A percentile compares a stretch with the other conserved stretches of the same genome.
Conservation (phyloP, 345 rosid species). For the Tarenaya hassleriana region DNA sequence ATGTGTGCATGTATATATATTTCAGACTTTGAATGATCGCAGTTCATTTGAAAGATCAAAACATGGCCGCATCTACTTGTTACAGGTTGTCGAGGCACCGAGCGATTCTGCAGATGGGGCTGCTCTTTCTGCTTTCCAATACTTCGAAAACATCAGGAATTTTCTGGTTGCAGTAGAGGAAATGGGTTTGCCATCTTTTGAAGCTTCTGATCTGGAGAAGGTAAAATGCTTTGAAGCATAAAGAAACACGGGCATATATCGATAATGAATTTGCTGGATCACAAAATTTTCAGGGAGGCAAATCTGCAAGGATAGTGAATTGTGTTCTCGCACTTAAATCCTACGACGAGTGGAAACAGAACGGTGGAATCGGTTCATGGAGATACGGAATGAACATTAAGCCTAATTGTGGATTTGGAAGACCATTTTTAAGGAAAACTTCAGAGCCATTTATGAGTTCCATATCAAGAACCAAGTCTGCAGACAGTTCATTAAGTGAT, state of each 20-base stretch:
- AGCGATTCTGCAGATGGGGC: constrained; percentile 83
- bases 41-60: not conserved
- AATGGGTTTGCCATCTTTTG: constrained; percentile 79
- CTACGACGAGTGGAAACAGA: constrained; percentile 70
- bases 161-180: constrained; percentile 69
- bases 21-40: not conserved
- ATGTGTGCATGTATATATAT: not conserved
- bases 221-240: constrained; percentile 24
- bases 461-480: constrained; percentile 42
- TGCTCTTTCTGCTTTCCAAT: constrained; percentile 78
- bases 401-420: constrained; percentile 29
- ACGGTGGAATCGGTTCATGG: constrained; percentile 66
- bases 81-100: constrained; percentile 75
- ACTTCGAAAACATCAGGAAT: constrained; percentile 87
- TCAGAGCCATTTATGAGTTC: constrained; percentile 62
- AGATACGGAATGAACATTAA: constrained; percentile 52
- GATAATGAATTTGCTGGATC: constrained; percentile 3
- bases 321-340: constrained; percentile 81
- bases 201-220: constrained; percentile 87
- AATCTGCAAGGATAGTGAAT: constrained; percentile 66
- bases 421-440: constrained; percentile 52
- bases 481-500: constrained; percentile 26
- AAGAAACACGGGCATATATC: not conserved
- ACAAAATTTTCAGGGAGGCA: constrained; percentile 53
- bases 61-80: constrained; percentile 1